These are phyloP conservation scores for Aphanomyces invadans DNA, from an alignment of 352 stramenopile species.

Conservation along the genomic window DNA sequence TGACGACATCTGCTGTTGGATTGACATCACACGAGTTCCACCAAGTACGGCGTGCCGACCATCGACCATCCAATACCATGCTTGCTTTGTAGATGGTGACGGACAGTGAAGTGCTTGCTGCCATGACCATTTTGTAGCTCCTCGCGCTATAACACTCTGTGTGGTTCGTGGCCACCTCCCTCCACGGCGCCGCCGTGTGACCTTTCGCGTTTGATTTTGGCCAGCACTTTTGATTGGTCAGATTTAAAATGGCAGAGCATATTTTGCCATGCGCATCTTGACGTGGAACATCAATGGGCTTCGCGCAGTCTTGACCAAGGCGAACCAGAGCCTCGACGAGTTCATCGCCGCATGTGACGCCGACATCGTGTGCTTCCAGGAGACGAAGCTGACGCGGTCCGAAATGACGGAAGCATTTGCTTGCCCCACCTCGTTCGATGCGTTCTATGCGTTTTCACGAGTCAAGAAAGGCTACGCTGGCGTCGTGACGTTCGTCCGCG, in stretches of 20 bases:
- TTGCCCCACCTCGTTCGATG: constrained; percentile 63
- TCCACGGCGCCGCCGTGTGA: too few species aligned
- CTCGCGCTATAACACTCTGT: too few species aligned
- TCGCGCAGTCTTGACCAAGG: constrained; percentile 52
- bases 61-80: not conserved
- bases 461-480: constrained; percentile 64
- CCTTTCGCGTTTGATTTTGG: too few species aligned
- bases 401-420: constrained; percentile 74
- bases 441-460: constrained; percentile 76
- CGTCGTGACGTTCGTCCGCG: constrained; percentile 63
- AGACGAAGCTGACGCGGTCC: constrained; percentile 79
- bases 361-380: constrained; percentile 77
- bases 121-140: not conserved
- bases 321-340: constrained; percentile 19
- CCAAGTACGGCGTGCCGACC: not conserved
- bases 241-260: not conserved
- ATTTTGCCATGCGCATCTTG: constrained; percentile 30
- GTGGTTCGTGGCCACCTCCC: too few species aligned
- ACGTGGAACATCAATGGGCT: constrained; percentile 86
- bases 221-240: not conserved
- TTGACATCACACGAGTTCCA: not conserved
- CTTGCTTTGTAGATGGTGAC: not conserved
- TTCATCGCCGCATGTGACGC: constrained; percentile 52
- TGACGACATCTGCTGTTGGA: not conserved
- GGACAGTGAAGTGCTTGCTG: not conserved